These are phyloP conservation scores for Osmanthus fragrans DNA, from an alignment of 257 asterid genomes.

Conservation along the genomic window DNA sequence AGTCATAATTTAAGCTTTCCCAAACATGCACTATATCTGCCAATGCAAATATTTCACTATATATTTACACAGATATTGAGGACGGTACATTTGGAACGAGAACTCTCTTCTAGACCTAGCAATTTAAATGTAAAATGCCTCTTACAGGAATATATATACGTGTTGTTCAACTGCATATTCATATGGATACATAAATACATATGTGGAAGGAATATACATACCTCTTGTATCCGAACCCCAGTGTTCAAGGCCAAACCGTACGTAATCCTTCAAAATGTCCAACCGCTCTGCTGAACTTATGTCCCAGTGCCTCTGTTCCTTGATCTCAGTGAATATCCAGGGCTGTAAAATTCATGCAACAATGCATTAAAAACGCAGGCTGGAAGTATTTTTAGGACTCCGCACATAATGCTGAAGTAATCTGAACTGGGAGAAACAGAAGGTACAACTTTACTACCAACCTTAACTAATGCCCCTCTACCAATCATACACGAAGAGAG, in stretches of 20 bases:
- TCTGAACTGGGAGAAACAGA: not conserved
- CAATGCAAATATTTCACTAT: not conserved
- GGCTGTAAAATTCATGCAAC: slow-evolving; percentile 56
- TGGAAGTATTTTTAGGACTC: not conserved
- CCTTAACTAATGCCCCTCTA: slow-evolving; percentile 94
- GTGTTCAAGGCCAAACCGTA: slow-evolving; percentile 81
- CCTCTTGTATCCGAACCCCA: slow-evolving; percentile 99
- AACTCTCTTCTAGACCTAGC: not conserved
- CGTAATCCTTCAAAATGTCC: slow-evolving; percentile 78
- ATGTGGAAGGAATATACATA: slow-evolving; percentile 20
- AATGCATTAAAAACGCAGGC: not conserved
- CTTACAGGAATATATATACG: not conserved
- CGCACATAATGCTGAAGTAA: slow-evolving; percentile 9
- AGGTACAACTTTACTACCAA: slow-evolving; percentile 32
- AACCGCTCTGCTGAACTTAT: slow-evolving; percentile 82
- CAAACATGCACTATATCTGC: not conserved
- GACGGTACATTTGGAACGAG: not conserved
- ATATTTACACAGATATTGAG: too few species aligned
- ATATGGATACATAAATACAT: not conserved
- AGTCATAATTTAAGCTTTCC: too few species aligned
- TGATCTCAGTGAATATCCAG: slow-evolving; percentile 95
- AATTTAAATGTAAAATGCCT: not conserved
- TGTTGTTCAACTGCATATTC: not conserved
- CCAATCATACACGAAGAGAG: slow-evolving; percentile 90
- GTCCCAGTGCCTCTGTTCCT: slow-evolving; percentile 99